These are phyloP conservation scores for Castanopsis chinensis DNA, from an alignment of 306 rosid species.

Conservation along the genomic window DNA sequence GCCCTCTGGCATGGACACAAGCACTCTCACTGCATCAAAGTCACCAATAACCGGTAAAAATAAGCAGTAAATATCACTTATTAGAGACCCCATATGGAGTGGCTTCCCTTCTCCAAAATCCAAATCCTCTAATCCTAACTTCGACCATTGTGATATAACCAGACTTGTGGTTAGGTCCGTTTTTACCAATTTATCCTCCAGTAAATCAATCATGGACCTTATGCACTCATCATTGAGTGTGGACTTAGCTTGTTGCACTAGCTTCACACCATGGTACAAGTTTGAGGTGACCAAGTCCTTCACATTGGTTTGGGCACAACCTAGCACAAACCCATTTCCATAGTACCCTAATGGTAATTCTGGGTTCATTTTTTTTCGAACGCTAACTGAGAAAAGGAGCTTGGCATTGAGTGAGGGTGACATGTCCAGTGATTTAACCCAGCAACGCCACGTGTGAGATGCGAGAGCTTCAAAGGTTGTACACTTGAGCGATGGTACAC, in stretches of 20 bases:
- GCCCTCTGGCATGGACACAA: slow-evolving; percentile 67
- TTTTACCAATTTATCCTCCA: slow-evolving; percentile 61
- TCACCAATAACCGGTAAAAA: slow-evolving; percentile 70
- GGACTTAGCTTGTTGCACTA: slow-evolving; percentile 59
- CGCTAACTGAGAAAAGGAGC: slow-evolving; percentile 72
- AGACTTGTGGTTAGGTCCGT: slow-evolving; percentile 59
- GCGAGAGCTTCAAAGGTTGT: slow-evolving; percentile 74
- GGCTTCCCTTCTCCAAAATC: slow-evolving; percentile 84
- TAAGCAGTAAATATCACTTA: slow-evolving; percentile 76
- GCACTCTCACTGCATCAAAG: slow-evolving; percentile 52
- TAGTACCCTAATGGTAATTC: slow-evolving; percentile 57
- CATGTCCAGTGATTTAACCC: slow-evolving; percentile 56
- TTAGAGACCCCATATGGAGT: slow-evolving; percentile 65
- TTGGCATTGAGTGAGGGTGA: slow-evolving; percentile 39
- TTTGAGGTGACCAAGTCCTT: slow-evolving; percentile 40
- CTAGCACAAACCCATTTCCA: slow-evolving; percentile 76
- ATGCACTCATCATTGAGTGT: slow-evolving; percentile 40
- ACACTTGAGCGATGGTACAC: slow-evolving; percentile 61
- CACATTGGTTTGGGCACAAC: slow-evolving; percentile 53
- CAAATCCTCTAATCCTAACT: slow-evolving; percentile 71
- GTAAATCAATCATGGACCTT: slow-evolving; percentile 58
- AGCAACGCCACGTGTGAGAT: slow-evolving; percentile 86
- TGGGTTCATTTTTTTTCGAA: slow-evolving; percentile 34
- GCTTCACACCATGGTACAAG: slow-evolving; percentile 42
- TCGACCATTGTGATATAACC: slow-evolving; percentile 88